A percentile compares a stretch with the other conserved stretches of the same genome.
phyloP scores from a whole-genome alignment of 305 asterid genomes.

The Rubia balearica region DNA sequence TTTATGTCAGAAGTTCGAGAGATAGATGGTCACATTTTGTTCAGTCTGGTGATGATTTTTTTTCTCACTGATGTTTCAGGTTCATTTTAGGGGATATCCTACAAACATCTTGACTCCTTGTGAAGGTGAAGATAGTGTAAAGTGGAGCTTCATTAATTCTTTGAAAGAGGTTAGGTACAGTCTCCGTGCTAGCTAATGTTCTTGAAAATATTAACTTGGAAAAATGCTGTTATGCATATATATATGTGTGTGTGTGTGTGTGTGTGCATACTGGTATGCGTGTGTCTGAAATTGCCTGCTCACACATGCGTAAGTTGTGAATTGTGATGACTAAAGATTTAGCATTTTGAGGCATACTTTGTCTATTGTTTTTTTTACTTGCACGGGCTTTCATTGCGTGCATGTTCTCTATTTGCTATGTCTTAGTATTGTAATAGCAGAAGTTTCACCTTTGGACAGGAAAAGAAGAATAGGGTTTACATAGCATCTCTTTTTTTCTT shows the following conservation, averaged over 20 bases:
- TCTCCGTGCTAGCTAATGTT: conserved; percentile 18
- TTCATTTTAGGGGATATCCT: conserved; percentile 94
- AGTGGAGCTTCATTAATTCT: conserved; percentile 87
- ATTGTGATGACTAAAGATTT: neutral
- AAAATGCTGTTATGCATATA: neutral
- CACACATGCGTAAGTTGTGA: neutral
- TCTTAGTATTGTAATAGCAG: neutral
- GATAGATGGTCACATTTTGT: conserved; percentile 1
- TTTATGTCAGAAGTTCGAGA: neutral
- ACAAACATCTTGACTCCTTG: conserved; percentile 67
- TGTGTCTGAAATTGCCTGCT: neutral
- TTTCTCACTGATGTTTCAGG: conserved; percentile 37
- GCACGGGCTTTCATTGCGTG: neutral
- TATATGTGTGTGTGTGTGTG: neutral
- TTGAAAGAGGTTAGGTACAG: conserved; percentile 83
- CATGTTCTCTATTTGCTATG: neutral
- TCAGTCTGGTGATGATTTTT: neutral
- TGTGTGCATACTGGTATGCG: neutral
- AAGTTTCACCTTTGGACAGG: neutral
- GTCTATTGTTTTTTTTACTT: neutral
- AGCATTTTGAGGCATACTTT: neutral
- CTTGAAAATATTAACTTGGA: conserved; percentile 3
- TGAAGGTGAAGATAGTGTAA: conserved; percentile 87
- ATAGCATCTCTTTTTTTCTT: neutral
- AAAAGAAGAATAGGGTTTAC: neutral